Evolutionary conservation across 202 grass and related monocot species (phyloP).

Genomic region (Digitaria exilis): DNA sequence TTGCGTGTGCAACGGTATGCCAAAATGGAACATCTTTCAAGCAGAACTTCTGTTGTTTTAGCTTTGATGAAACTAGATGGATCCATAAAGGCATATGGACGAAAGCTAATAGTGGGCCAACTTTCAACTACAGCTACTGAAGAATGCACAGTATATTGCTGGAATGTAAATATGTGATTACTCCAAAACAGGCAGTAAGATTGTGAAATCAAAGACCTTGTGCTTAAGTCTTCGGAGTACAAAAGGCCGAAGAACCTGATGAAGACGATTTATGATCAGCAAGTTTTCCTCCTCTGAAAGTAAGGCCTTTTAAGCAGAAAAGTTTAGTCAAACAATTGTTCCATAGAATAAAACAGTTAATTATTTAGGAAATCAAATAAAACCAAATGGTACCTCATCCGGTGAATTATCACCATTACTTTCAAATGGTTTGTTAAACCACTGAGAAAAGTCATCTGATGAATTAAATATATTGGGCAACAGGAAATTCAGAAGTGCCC

Average conservation of each 20-base stretch:
- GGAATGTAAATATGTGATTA: conserved; percentile 6
- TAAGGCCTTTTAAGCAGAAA: conserved; percentile 76
- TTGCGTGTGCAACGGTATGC: background rate
- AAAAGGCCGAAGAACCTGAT: conserved; percentile 99
- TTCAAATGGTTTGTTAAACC: conserved; percentile 99
- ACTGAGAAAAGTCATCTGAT: conserved; percentile 97
- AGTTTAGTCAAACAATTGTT: conserved; percentile 26
- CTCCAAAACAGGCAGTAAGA: conserved; percentile 40
- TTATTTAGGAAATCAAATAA: conserved; percentile 11
- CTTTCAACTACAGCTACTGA: conserved; percentile 13
- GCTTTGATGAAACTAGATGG: background rate
- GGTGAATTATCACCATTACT: conserved; percentile 79
- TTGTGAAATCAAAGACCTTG: conserved; percentile 69
- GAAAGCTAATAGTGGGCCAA: background rate
- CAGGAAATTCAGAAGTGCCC: conserved; percentile 98
- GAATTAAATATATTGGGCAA: conserved; percentile 98
- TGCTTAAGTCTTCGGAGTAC: conserved; percentile 98
- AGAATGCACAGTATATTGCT: background rate
- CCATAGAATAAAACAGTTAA: conserved; percentile 21
- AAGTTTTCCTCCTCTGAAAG: conserved; percentile 99
- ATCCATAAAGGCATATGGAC: background rate
- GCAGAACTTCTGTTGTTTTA: background rate
- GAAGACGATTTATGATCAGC: conserved; percentile 99
- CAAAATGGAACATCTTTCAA: conserved; percentile 14
- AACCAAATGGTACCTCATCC: conserved; percentile 69